Evolutionary conservation across 805 yeast genomes (phyloP).

Genomic region (Myxozyma geophila): DNA sequence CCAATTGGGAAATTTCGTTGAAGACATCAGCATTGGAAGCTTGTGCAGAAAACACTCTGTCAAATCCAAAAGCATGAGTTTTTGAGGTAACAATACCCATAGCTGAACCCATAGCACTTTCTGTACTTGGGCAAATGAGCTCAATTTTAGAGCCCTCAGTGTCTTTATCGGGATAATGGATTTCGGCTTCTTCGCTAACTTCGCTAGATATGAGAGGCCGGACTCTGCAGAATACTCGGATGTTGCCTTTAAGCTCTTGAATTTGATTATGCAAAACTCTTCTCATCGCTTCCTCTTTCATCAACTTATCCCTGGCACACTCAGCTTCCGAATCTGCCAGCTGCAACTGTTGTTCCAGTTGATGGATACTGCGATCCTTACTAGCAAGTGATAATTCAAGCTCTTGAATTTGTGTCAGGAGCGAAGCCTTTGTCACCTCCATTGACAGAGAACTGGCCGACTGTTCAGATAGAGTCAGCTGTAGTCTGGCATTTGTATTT

Average conservation of each 20-base stretch:
- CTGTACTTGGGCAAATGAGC: conserved; percentile 38
- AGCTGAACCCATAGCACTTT: conserved; percentile 31
- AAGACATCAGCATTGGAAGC: conserved; percentile 68
- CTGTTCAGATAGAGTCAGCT: conserved; percentile 43
- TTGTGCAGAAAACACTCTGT: conserved; percentile 67
- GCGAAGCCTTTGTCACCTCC: conserved; percentile 33
- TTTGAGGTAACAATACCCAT: conserved; percentile 38
- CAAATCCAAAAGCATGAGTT: conserved; percentile 64
- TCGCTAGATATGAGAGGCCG: conserved; percentile 56
- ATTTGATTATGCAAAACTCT: conserved; percentile 70
- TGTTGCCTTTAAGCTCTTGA: conserved; percentile 89
- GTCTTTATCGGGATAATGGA: conserved; percentile 45
- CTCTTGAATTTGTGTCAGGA: conserved; percentile 34
- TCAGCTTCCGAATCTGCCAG: conserved; percentile 44
- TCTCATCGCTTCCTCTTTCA: conserved; percentile 60
- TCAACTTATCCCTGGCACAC: conserved; percentile 47
- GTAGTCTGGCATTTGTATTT: conserved; percentile 40
- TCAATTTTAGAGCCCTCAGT: conserved; percentile 39
- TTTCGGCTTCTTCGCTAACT: conserved; percentile 39
- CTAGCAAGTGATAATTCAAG: conserved; percentile 33
- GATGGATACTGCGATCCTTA: conserved; percentile 34
- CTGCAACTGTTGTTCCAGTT: conserved; percentile 35
- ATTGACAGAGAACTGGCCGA: conserved; percentile 38
- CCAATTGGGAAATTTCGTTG: conserved; percentile 81
- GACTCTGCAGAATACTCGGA: conserved; percentile 85